A percentile compares a stretch with the other conserved stretches of the same genome.
Conservation (phyloP, 495 filamentous ascomycete species). For the Neurospora discreta region DNA sequence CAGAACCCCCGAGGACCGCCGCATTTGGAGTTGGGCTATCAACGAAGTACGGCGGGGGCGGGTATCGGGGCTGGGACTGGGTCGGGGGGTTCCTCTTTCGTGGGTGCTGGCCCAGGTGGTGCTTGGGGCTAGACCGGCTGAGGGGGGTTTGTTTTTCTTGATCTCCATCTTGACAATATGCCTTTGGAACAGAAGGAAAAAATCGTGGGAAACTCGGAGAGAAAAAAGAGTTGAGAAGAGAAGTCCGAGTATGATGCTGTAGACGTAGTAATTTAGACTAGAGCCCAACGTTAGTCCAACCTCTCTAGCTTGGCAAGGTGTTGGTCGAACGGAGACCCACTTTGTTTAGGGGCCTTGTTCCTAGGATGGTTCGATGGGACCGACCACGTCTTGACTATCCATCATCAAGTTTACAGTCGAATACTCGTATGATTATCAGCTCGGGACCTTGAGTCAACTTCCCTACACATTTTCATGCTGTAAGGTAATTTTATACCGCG, state of each 20-base stretch:
- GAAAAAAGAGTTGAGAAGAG: neutral
- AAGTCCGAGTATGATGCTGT: too few species aligned
- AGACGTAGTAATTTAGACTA: too few species aligned
- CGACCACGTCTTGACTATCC: neutral
- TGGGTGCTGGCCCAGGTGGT: neutral
- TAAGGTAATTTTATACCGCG: too few species aligned
- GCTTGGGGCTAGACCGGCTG: neutral
- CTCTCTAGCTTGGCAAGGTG: neutral
- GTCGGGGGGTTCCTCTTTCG: neutral
- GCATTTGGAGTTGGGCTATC: neutral
- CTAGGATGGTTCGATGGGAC: neutral
- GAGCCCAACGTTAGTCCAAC: neutral
- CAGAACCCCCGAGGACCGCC: neutral
- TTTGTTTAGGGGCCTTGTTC: neutral
- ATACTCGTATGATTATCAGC: too few species aligned
- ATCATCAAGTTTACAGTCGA: neutral
- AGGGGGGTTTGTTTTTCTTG: neutral
- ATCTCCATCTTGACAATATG: neutral
- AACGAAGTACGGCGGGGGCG: neutral
- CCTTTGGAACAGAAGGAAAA: neutral
- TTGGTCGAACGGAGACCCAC: neutral
- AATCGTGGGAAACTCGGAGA: neutral
- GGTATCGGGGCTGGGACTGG: neutral
- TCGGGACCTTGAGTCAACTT: too few species aligned
- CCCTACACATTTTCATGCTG: too few species aligned